These are phyloP conservation scores for Arthroderma sp. DNA, from an alignment of 2,329 filamentous ascomycete species.

Conservation along the genomic window DNA sequence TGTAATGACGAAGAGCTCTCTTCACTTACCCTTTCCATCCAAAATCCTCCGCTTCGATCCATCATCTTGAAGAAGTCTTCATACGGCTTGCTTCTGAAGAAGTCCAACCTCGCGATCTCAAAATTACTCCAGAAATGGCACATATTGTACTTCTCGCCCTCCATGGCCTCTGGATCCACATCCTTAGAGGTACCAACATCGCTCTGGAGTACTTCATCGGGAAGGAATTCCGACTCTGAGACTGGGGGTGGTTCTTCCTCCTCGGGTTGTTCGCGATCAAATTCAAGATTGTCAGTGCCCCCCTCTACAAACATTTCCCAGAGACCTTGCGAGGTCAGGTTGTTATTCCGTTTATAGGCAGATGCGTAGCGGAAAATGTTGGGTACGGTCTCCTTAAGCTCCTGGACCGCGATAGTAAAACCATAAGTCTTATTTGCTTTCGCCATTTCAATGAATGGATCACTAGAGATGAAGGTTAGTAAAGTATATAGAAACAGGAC, in stretches of 20 bases:
- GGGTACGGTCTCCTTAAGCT: constrained; percentile 90
- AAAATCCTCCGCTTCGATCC: constrained; percentile 95
- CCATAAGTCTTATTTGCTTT: constrained; percentile 94
- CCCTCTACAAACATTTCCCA: constrained; percentile 96
- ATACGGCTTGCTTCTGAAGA: constrained; percentile 95
- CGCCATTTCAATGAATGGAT: constrained; percentile 93
- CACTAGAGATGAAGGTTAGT: constrained; percentile 41
- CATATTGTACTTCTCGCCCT: constrained; percentile 98
- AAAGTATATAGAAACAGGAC: constrained; percentile 45
- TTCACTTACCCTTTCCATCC: constrained; percentile 80
- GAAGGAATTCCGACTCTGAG: constrained; percentile 56
- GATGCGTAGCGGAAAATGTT: constrained; percentile 99
- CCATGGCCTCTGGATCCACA: constrained; percentile 86
- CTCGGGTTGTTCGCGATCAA: constrained; percentile 36
- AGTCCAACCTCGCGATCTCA: constrained; percentile 86
- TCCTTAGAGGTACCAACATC: constrained; percentile 62
- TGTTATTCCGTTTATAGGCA: constrained; percentile 87
- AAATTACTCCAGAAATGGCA: constrained; percentile 99
- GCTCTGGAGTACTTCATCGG: constrained; percentile 67
- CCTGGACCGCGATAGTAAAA: constrained; percentile 97
- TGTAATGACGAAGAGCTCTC: constrained; percentile 13
- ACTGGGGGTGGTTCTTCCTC: constrained; percentile 36
- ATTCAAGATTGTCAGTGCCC: too few relatives aligned
- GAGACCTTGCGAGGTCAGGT: constrained; percentile 76
- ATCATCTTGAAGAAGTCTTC: constrained; percentile 98